phyloP scores from a whole-genome alignment of 2,329 filamentous ascomycete genomes.

The Macroventuria anomochaeta region DNA sequence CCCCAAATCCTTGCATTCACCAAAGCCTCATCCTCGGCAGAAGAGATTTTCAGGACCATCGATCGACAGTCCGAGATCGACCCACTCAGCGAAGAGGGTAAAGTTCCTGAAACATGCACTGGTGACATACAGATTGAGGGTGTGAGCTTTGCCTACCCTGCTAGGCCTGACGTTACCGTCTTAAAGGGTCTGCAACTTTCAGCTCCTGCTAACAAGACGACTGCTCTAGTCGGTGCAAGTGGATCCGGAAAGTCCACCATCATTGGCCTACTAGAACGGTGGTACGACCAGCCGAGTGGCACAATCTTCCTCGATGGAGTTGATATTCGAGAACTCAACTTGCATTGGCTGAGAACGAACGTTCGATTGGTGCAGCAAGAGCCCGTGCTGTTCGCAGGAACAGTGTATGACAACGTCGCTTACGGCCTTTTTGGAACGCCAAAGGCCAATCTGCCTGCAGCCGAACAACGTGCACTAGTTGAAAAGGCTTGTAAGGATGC shows the following conservation, averaged over 20 bases:
- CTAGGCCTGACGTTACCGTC: conserved; percentile 84
- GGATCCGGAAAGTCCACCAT: conserved; percentile 95
- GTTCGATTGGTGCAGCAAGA: conserved; percentile 92
- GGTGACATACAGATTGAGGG: conserved; percentile 75
- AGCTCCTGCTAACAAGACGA: conserved; percentile 88
- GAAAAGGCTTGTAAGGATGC: conserved; percentile 84
- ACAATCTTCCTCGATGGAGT: conserved; percentile 45
- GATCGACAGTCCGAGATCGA: conserved; percentile 85
- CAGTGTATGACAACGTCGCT: conserved; percentile 85
- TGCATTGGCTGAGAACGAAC: conserved; percentile 89
- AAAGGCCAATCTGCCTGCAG: conserved; percentile 59
- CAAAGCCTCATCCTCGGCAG: conserved; percentile 43
- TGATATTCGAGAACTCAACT: conserved; percentile 79
- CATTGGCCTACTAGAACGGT: conserved; percentile 75
- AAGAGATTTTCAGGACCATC: conserved; percentile 62
- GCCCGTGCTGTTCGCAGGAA: conserved; percentile 85
- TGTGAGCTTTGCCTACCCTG: conserved; percentile 92
- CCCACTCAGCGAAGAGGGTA: conserved; percentile 36
- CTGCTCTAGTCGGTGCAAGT: conserved; percentile 89
- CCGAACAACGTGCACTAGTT: conserved; percentile 73
- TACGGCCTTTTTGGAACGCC: conserved; percentile 75
- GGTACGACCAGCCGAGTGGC: conserved; percentile 45
- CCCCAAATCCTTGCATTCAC: conserved; percentile 79
- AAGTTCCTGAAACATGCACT: conserved; percentile 26
- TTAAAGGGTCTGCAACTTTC: conserved; percentile 81